Conservation (phyloP, 2,329 filamentous ascomycete species). For the Truncatella angustata region DNA sequence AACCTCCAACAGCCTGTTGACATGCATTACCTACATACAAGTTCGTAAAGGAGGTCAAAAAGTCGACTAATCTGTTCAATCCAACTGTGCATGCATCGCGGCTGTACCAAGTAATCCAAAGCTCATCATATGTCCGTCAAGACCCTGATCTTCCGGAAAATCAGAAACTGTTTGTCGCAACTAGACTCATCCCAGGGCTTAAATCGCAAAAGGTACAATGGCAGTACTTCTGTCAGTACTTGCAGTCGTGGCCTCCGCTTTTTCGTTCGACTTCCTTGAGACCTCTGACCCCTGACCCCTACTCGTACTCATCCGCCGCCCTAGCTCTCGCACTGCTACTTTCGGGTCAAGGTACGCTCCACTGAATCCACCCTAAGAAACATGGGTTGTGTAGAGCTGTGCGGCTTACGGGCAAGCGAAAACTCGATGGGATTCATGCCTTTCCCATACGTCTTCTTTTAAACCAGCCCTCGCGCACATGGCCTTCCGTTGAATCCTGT, state of each 20-base stretch:
- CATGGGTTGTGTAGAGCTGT: conserved; percentile 8
- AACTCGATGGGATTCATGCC: conserved; percentile 17
- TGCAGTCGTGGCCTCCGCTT: neutral
- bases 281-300: conserved; percentile 6
- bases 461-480: conserved; percentile 9
- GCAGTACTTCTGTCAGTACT: conserved; percentile 2
- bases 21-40: too few species aligned
- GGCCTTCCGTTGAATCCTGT: neutral
- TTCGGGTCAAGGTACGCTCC: conserved; percentile 9
- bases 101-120: too few species aligned
- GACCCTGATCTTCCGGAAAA: neutral
- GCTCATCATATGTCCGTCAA: neutral
- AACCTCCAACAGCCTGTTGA: too few species aligned
- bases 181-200: neutral
- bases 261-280: neutral
- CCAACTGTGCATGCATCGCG: too few species aligned
- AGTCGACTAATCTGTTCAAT: too few species aligned
- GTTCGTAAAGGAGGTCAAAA: too few species aligned
- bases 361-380: conserved; percentile 8
- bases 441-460: conserved; percentile 14
- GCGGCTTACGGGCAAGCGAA: conserved; percentile 13
- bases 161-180: neutral
- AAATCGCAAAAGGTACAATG: conserved; percentile 7
- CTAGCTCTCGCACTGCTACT: conserved; percentile 2
- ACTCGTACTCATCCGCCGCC: conserved; percentile 4